Base-by-base conservation (phyloP, 2,329 filamentous ascomycete species). In the Aspergillus sp. region DNA sequence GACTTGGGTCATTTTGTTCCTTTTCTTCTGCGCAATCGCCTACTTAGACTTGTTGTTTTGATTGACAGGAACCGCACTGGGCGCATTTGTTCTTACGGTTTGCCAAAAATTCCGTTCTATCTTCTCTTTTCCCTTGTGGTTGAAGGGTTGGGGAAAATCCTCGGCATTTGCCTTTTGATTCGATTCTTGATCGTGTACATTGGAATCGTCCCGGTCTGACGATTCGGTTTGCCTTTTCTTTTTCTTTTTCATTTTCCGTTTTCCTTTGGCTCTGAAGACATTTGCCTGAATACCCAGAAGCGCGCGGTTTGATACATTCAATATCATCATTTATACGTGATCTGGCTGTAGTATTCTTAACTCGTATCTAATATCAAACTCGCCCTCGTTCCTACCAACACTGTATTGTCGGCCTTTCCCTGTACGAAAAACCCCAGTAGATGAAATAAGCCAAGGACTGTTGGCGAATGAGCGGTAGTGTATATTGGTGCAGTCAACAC, bases 1-100 rank as follows among this genome's bases (percentile, higher is more conserved):
- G 40, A 42, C 16, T 7, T 42, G 40, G 40, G 19, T 42, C 40
- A 49, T 56, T 46, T 57, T 59, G 40, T 54, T 49, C 55, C 48
- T 61, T 61, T 61, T 62, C 52, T 56, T 46, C 43, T 42, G 20
- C 33, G 50, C 49, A 49, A 51, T 52, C 61, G 26, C 54, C 45
- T 58, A 60, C 57, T 65, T 69, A 68, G 65, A 67, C 62, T 69
- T 61, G 64, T 68, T 61, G 63, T 63, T 63, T 61, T 65, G 60
- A 63, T 63, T 63, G 60, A 61, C 63, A 63, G 62, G 60, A 65
- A 62, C 58, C 60, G 59, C 60, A 58, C 63, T 57, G 64, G 60
- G 67, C 61, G 63, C 63, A 67, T 68, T 63, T 70, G 63, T 63
- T 61, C 63, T 68, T 58, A 63, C 58, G 59, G 63, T 61, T 63